Percentiles rank a stretch among this genome's conserved stretches.
Evolutionary conservation across 805 yeast species (phyloP).

Genomic region (Groenewaldozyma salmanticensis): DNA sequence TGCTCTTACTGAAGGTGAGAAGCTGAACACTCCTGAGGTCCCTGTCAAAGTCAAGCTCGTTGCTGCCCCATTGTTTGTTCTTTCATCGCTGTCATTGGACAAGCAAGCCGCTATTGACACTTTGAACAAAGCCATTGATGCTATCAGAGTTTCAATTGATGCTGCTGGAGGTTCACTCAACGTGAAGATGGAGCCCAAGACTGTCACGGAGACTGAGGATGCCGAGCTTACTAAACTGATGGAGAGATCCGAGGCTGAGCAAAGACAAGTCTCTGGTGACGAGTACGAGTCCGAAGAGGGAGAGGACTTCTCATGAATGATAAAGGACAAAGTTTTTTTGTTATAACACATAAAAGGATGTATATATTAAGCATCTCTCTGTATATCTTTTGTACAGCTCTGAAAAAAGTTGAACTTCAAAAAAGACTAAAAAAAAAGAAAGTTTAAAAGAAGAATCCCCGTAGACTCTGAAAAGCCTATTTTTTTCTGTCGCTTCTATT

Average conservation of each 20-base stretch:
- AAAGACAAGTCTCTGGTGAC: conserved; percentile 74
- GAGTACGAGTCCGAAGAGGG: conserved; percentile 45
- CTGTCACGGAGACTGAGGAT: conserved; percentile 96
- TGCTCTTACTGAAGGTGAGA: conserved; percentile 83
- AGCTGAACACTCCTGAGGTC: conserved; percentile 68
- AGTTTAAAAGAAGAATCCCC: no score
- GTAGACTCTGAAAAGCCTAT: no score
- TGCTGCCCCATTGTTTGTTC: conserved; percentile 93
- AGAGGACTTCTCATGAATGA: conserved; percentile 13
- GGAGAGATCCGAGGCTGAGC: conserved; percentile 88
- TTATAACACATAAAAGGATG: no score
- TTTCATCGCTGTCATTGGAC: conserved; percentile 87
- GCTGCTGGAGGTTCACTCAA: conserved; percentile 77
- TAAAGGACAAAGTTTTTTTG: no score
- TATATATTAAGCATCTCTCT: no score
- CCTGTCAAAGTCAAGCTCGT: conserved; percentile 90
- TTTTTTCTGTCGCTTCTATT: no score
- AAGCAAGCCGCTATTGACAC: conserved; percentile 78
- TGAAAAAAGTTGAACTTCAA: no score
- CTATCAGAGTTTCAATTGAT: conserved; percentile 59
- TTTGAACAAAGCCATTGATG: conserved; percentile 69
- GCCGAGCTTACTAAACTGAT: conserved; percentile 93
- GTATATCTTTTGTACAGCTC: neutral
- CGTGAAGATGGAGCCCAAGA: conserved; percentile 97
- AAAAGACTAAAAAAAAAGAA: neutral